Percentiles rank a stretch among this genome's conserved stretches.
These are phyloP conservation scores for Nicotiana benthamiana DNA, from an alignment of 257 asterid species.

Conservation along the genomic window DNA sequence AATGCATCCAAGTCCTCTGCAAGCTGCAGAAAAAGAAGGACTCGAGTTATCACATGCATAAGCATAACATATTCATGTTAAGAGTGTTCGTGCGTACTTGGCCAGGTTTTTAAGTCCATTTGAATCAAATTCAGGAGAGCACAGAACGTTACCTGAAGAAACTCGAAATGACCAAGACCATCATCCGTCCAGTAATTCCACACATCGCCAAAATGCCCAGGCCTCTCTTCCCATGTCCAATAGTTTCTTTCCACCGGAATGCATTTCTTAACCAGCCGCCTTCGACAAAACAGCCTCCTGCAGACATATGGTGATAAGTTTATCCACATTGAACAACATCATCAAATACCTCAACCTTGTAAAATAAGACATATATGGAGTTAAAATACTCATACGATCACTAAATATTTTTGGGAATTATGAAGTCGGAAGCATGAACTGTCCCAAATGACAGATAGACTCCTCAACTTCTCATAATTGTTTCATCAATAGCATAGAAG, in stretches of 20 bases:
- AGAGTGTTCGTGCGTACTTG: neutral
- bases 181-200: slow-evolving; percentile 98
- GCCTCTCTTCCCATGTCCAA: slow-evolving; percentile 96
- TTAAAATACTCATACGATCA: too few relatives aligned
- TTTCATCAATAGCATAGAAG: too few relatives aligned
- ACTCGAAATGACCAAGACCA: slow-evolving; percentile 82
- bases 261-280: slow-evolving; percentile 84
- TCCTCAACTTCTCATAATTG: too few relatives aligned
- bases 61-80: neutral
- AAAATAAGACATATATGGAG: too few relatives aligned
- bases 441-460: too few relatives aligned
- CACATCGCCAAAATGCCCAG: slow-evolving; percentile 95
- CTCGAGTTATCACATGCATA: neutral
- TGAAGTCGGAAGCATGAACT: too few relatives aligned
- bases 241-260: slow-evolving; percentile 89
- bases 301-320: neutral
- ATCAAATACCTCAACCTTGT: neutral
- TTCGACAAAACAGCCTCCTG: slow-evolving; percentile 97
- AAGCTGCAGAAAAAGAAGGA: slow-evolving; percentile 47
- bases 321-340: neutral
- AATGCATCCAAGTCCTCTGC: slow-evolving; percentile 84
- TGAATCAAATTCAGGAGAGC: slow-evolving; percentile 3
- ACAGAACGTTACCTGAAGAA: slow-evolving; percentile 55
- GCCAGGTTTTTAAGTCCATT: neutral
- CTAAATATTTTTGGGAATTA: too few relatives aligned